phyloP scores from a whole-genome alignment of 2,329 filamentous ascomycete genomes.

The Colletotrichum plurivorum region DNA sequence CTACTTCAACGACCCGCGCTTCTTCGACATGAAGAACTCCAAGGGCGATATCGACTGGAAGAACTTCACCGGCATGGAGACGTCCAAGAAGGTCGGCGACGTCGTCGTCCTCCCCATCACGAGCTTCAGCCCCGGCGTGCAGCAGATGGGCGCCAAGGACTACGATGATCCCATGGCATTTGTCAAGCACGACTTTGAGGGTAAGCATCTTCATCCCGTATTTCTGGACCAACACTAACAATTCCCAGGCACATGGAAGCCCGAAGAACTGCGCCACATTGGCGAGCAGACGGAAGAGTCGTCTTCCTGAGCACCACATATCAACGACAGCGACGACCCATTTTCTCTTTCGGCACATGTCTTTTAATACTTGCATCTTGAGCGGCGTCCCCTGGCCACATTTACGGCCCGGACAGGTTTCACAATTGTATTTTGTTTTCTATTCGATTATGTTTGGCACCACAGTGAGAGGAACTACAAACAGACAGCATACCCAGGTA shows the following conservation, averaged over 20 bases:
- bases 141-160: slow-evolving; percentile 92
- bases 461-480: slow-evolving; percentile 12
- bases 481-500: slow-evolving; percentile 31
- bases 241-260: slow-evolving; percentile 79
- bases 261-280: slow-evolving; percentile 79
- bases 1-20: slow-evolving; percentile 93
- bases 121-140: slow-evolving; percentile 94
- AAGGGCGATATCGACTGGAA: slow-evolving; percentile 84
- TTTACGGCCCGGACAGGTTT: slow-evolving; percentile 12
- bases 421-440: slow-evolving; percentile 3
- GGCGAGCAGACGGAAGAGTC: slow-evolving; percentile 59
- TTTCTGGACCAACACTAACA: not conserved
- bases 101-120: slow-evolving; percentile 96
- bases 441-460: slow-evolving; percentile 12
- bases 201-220: slow-evolving; percentile 63
- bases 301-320: slow-evolving; percentile 35
- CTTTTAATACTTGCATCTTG: slow-evolving; percentile 33
- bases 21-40: slow-evolving; percentile 84
- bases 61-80: slow-evolving; percentile 90
- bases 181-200: slow-evolving; percentile 97
- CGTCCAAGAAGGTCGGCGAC: slow-evolving; percentile 89
- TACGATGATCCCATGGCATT: slow-evolving; percentile 95
- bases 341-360: slow-evolving; percentile 20
- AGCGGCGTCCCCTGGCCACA: slow-evolving; percentile 22
- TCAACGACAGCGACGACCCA: slow-evolving; percentile 18